phyloP scores from a whole-genome alignment of 2,329 filamentous ascomycete species.

The Aureobasidium melanogenum region DNA sequence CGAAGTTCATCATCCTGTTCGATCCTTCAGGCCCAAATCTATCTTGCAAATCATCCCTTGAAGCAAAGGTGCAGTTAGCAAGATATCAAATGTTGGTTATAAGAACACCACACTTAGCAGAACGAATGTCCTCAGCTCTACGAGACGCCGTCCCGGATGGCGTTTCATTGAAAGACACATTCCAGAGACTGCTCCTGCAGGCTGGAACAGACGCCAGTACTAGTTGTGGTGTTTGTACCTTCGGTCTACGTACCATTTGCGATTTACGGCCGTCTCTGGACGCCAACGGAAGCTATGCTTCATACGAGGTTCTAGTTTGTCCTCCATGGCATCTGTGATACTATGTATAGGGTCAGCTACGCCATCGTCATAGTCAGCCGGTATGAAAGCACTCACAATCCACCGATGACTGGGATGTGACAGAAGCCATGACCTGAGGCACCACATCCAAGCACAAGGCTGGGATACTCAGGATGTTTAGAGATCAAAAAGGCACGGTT shows the following conservation, averaged over 20 bases:
- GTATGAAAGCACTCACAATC: constrained; percentile 37
- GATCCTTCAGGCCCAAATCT: constrained; percentile 25
- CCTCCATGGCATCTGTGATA: constrained; percentile 42
- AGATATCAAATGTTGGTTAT: no score
- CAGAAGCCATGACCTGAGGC: constrained; percentile 47
- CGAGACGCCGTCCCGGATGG: no score
- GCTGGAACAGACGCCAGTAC: no score
- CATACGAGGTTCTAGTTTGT: constrained; percentile 35
- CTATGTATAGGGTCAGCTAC: constrained; percentile 40
- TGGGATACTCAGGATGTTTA: constrained; percentile 36
- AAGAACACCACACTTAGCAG: no score
- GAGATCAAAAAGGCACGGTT: constrained; percentile 48
- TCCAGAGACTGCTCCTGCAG: no score
- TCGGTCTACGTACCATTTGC: constrained; percentile 28
- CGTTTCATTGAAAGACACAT: no score
- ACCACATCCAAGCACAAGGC: constrained; percentile 42
- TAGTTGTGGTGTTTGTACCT: no score
- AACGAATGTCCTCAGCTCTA: no score
- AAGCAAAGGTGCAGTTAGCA: no score
- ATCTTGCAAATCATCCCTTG: constrained; percentile 26
- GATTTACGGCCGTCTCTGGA: constrained; percentile 39
- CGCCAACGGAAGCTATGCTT: constrained; percentile 41
- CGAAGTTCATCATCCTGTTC: constrained; percentile 10
- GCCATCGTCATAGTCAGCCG: constrained; percentile 46
- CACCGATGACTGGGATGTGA: constrained; percentile 43